Evolutionary conservation across 2,329 filamentous ascomycete species (phyloP), one percentile per base, ranked within the genome.

Genomic region (Torrubiella hemipterigena): DNA sequence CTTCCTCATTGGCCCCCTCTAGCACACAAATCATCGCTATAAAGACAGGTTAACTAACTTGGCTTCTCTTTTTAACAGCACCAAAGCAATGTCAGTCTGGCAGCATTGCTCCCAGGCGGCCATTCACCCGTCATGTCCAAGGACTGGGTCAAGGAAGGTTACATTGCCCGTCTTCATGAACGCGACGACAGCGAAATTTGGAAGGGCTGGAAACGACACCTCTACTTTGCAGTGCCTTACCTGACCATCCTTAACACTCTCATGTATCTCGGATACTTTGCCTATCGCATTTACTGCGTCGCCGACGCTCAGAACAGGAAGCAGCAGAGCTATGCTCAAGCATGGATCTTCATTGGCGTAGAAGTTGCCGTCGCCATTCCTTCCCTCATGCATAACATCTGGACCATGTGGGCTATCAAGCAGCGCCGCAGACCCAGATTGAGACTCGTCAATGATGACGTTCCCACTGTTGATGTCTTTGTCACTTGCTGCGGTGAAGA

Each of bases 401-500:
- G 67, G 66, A 70, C 67, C 2, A 64, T 74, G 59, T 61, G 63
- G 52, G 63, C 67, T 1, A 49, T 73, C 39, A 71, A 72, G 51
- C 64, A 63, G 50, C 56, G 70, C 16, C 54, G 56, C 12, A 55
- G 69, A 16, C 66, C 68, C 2, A 67, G 68, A 58, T 49, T 76
- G 40, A 52, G 69, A 17, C 47, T 73, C n/a, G 49, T 49, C 2
- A 64, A 65, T 11, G 52, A 59, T 9, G 52, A 63, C 3, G 59
- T 64, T 4, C 66, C 72, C 0, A 65, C 66, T 2, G 66, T 76
- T 4, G 71, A 76, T 39, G 55, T 71, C 3, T 60, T 75, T 29
- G 48, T 76, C 5, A 69, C 70, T 2, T 72, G 65, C 50, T 76
- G 71, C 36, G 65, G 65, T 11, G 71, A 76, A 42, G 62, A 69